phyloP scores from a whole-genome alignment of 306 rosid species.

The Fragaria nilgerrensis region DNA sequence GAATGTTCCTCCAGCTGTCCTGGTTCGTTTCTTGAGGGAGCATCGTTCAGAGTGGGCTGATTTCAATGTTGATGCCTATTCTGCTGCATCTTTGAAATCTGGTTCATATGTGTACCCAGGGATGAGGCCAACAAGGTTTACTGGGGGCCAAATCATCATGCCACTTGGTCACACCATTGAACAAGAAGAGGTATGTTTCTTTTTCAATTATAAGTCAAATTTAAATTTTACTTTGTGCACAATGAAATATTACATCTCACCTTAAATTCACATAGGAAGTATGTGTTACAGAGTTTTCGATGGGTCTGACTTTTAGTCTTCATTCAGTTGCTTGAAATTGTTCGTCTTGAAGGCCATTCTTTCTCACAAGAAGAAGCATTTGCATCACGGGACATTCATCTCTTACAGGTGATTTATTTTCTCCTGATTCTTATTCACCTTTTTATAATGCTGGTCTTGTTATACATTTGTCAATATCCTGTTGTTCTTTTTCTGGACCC shows the following conservation, averaged over 20 bases:
- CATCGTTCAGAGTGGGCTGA: constrained; percentile 99
- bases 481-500: background rate
- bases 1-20: constrained; percentile 90
- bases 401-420: constrained; percentile 68
- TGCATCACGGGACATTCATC: constrained; percentile 88
- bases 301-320: constrained; percentile 10
- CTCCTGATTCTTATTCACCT: background rate
- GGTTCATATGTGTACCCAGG: constrained; percentile 81
- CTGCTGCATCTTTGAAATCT: constrained; percentile 79
- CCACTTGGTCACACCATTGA: constrained; percentile 97
- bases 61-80: constrained; percentile 91
- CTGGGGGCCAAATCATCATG: constrained; percentile 96
- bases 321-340: constrained; percentile 83
- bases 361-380: constrained; percentile 85
- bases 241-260: background rate
- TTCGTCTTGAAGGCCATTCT: constrained; percentile 93
- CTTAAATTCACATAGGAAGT: background rate
- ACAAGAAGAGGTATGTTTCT: constrained; percentile 75
- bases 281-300: background rate
- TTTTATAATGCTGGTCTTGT: background rate
- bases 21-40: constrained; percentile 93
- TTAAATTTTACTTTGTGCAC: background rate
- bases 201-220: background rate
- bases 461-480: background rate
- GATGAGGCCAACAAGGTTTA: constrained; percentile 87